Evolutionary conservation across 108 stramenopile genomes (phyloP).

Genomic region (Discostella pseudostelligera): DNA sequence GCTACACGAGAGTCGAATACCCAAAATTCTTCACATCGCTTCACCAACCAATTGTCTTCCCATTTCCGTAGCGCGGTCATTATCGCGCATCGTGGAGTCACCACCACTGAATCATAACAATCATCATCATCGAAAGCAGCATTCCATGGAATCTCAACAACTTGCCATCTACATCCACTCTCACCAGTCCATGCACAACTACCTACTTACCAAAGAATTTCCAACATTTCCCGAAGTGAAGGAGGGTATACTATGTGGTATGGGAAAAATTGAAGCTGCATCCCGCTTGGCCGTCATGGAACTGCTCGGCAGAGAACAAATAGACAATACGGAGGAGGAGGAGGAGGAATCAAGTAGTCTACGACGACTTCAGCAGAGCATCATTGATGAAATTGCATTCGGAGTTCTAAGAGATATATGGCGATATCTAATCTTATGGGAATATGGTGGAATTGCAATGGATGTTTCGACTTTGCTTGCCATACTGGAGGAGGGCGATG

Average conservation of each 20-base stretch:
- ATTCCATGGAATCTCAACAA: constrained; percentile 2
- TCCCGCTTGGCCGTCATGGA: neutral
- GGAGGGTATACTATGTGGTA: constrained; percentile 18
- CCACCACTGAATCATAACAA: neutral
- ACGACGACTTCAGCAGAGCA: neutral
- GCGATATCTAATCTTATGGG: constrained; percentile 58
- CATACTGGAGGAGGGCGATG: neutral
- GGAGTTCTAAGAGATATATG: constrained; percentile 51
- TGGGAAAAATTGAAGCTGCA: constrained; percentile 4
- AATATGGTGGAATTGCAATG: constrained; percentile 39
- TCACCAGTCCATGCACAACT: constrained; percentile 3
- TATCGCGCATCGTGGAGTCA: neutral
- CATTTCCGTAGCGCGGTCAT: neutral
- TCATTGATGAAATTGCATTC: constrained; percentile 10
- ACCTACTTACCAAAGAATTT: constrained; percentile 6
- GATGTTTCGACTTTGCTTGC: constrained; percentile 10
- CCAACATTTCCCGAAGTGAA: constrained; percentile 21
- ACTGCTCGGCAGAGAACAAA: neutral
- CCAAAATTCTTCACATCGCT: constrained; percentile 22
- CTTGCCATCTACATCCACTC: constrained; percentile 30
- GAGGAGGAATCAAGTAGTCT: neutral
- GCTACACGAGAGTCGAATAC: constrained; percentile 1
- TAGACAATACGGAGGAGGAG: neutral
- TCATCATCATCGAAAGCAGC: neutral
- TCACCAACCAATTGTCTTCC: constrained; percentile 20